Conservation (phyloP, 257 asterid species). For the Rehmannia glutinosa region DNA sequence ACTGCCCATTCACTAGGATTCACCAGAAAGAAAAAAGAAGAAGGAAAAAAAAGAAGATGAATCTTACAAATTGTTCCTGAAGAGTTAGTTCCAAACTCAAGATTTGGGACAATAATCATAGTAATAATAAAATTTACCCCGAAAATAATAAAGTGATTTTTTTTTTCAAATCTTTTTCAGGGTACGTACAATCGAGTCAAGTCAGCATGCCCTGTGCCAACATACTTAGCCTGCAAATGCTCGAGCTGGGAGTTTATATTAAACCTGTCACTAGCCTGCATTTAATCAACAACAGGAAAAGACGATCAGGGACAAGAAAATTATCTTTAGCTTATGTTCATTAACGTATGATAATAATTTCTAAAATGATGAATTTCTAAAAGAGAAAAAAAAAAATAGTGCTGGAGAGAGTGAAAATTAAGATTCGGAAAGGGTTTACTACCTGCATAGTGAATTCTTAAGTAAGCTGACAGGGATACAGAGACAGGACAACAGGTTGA, state of each 20-base stretch:
- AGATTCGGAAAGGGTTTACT: not conserved
- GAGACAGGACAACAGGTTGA: too few relatives aligned
- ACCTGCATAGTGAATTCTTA: not conserved
- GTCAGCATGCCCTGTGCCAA: constrained; percentile 99
- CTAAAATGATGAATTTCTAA: not conserved
- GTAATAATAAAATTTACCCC: too few relatives aligned
- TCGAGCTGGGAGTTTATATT: constrained; percentile 96
- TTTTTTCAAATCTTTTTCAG: too few relatives aligned
- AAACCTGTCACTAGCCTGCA: constrained; percentile 97
- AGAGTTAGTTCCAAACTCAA: too few relatives aligned
- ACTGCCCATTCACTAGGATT: constrained; percentile 99
- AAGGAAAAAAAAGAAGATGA: too few relatives aligned
- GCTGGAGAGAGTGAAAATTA: not conserved
- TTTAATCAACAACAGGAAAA: not conserved
- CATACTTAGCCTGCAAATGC: constrained; percentile 96
- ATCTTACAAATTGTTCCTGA: too few relatives aligned
- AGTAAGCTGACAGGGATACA: not conserved
- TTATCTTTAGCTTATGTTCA: too few relatives aligned
- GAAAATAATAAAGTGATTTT: too few relatives aligned
- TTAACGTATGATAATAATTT: not conserved
- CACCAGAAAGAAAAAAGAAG: too few relatives aligned
- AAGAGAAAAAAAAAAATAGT: not conserved
- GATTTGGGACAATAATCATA: too few relatives aligned
- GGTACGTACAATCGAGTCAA: constrained; percentile 83
- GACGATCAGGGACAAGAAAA: not conserved